Evolutionary conservation across 768 basidiomycete genomes (phyloP), one percentile per base, ranked within the genome.

Genomic region (Lactarius trivialis): DNA sequence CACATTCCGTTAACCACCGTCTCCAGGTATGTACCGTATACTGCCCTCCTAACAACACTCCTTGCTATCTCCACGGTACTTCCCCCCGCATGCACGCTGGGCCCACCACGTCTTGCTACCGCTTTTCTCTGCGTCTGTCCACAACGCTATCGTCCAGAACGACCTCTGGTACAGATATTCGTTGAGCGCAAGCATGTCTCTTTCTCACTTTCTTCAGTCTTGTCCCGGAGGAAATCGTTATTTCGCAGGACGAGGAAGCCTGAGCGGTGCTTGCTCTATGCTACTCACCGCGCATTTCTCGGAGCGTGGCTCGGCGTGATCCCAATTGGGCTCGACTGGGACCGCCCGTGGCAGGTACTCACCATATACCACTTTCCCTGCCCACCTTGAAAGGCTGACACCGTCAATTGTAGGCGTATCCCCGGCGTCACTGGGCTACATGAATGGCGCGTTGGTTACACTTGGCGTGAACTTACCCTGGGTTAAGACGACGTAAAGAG

Each of bases 311-410:
- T 81, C 14, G 94, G 93, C 17, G 84, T 82, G 11, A 78, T 95
- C 51, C 91, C 93, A 2, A 86, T 94, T 51, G 0, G n/a, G n/a
- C 83, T 98, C 19, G 96, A 98, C 74, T 98, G 96, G 95, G 94
- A 94, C 70, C 82, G 93, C 39, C 92, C 95, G 7, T 98, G 95
- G 95, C 95, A 98, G 88, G 93, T 91, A 56, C 36, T 37, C 1
- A 45, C 32, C 48, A 36, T 54, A 9, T 39, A 43, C 53, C 28
- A 26, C n/a, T 48, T 61, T 36, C 50, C 55, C 12, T 39, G n/a
- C n/a, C n/a, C 45, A 51, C 28, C 43, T 65, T n/a, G 63, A n/a
- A 50, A 41, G 30, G 53, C 58, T 41, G 56, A 56, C 63, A 2
- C 67, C 28, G 7, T 37, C 26, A 14, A 26, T 21, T 24, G 11